These are phyloP conservation scores for Trichoderma lentiforme DNA, from an alignment of 2,329 filamentous ascomycete species.

Conservation along the genomic window DNA sequence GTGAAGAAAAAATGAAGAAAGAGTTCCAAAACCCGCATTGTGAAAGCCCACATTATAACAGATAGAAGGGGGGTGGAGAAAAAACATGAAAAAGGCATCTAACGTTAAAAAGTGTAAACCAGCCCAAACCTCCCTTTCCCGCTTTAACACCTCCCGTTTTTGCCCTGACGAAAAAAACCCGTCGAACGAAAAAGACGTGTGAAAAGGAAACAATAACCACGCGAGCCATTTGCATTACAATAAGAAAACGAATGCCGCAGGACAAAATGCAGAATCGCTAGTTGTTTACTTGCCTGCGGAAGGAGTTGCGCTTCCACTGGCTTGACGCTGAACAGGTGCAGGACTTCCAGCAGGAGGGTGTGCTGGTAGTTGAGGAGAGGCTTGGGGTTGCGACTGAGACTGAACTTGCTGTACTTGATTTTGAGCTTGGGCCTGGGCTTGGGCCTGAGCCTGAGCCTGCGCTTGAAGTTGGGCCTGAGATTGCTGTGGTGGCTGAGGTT, in stretches of 20 bases:
- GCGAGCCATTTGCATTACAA: not conserved
- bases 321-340: constrained; percentile 31
- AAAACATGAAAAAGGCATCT: not conserved
- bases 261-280: not conserved
- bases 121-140: not conserved
- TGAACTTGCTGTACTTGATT: constrained; percentile 11
- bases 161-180: not conserved
- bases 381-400: constrained; percentile 21
- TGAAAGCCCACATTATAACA: constrained; percentile 1
- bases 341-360: constrained; percentile 20
- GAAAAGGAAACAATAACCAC: not conserved
- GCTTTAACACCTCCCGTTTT: not conserved
- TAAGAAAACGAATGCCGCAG: not conserved
- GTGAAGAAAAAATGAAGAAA: not conserved
- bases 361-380: constrained; percentile 19
- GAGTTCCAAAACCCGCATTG: not conserved
- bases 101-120: constrained; percentile 7
- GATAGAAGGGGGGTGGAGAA: not conserved
- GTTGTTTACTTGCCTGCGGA: constrained; percentile 28
- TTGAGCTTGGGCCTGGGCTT: constrained; percentile 17
- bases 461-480: constrained; percentile 12
- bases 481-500: constrained; percentile 11
- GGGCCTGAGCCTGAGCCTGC: not conserved
- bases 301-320: constrained; percentile 41
- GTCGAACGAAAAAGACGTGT: not conserved